Evolutionary conservation across 495 filamentous ascomycete genomes (phyloP).

Genomic region (Entonaema liquescens): DNA sequence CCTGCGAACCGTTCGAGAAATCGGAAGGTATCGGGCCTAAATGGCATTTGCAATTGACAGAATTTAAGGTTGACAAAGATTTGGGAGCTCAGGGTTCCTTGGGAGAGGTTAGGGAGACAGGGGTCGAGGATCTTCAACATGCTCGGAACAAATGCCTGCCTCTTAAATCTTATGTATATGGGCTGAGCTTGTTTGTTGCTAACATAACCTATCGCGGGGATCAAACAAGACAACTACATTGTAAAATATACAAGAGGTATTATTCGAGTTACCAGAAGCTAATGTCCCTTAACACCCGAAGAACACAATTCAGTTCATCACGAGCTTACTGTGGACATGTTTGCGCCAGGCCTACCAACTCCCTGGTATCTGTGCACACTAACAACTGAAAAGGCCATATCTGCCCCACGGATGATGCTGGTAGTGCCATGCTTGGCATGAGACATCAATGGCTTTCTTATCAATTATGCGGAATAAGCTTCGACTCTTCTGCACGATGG

Average conservation of each 20-base stretch:
- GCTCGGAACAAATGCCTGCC: slow-evolving; percentile 19
- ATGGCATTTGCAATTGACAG: slow-evolving; percentile 25
- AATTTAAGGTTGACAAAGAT: slow-evolving; percentile 18
- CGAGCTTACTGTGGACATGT: slow-evolving; percentile 43
- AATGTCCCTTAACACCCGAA: slow-evolving; percentile 13
- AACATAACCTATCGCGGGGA: background rate
- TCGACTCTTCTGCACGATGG: slow-evolving; percentile 1
- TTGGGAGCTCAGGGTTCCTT: slow-evolving; percentile 22
- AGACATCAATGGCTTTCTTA: slow-evolving; percentile 35
- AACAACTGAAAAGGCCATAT: slow-evolving; percentile 29
- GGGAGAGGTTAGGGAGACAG: slow-evolving; percentile 13
- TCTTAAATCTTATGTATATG: background rate
- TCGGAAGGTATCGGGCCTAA: slow-evolving; percentile 30
- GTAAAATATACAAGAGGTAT: slow-evolving; percentile 8
- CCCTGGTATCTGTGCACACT: slow-evolving; percentile 37
- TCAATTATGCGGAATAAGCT: slow-evolving; percentile 30
- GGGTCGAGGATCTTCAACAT: slow-evolving; percentile 34
- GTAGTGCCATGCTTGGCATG: slow-evolving; percentile 29
- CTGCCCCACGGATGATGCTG: slow-evolving; percentile 43
- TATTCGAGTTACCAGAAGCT: slow-evolving; percentile 3
- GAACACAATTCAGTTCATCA: slow-evolving; percentile 15
- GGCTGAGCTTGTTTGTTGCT: slow-evolving; percentile 27
- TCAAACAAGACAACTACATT: slow-evolving; percentile 15
- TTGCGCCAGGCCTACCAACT: slow-evolving; percentile 35
- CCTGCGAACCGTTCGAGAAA: slow-evolving; percentile 25